These are phyloP conservation scores for Chaetoceros tenuissimus DNA, from an alignment of 108 stramenopile genomes.

Conservation along the genomic window DNA sequence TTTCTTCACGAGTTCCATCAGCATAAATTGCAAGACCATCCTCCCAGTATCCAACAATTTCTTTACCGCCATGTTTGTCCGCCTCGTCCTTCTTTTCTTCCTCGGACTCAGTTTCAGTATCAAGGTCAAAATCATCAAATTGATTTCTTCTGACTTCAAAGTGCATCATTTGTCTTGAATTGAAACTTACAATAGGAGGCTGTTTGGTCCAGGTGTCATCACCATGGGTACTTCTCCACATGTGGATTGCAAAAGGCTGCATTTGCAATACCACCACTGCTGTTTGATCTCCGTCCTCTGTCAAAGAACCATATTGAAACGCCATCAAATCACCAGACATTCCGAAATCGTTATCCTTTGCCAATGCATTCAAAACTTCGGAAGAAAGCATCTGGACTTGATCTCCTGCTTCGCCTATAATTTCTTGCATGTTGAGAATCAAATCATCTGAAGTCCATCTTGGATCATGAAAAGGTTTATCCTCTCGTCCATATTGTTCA, in stretches of 20 bases:
- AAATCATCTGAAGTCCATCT: constrained; percentile 80
- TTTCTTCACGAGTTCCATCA: constrained; percentile 78
- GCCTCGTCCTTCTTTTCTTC: constrained; percentile 20
- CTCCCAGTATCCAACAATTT: constrained; percentile 89
- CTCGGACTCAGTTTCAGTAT: constrained; percentile 17
- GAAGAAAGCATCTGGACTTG: constrained; percentile 14
- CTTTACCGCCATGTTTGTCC: constrained; percentile 56
- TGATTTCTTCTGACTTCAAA: constrained; percentile 70
- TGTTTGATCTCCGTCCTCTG: constrained; percentile 8
- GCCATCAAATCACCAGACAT: too few relatives aligned
- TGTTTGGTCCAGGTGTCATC: neutral
- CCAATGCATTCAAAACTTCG: constrained; percentile 2
- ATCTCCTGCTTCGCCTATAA: constrained; percentile 4
- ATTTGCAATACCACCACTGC: constrained; percentile 51
- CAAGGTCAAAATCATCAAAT: constrained; percentile 14
- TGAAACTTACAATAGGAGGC: constrained; percentile 57
- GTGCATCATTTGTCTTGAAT: constrained; percentile 59
- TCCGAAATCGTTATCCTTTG: constrained; percentile 17
- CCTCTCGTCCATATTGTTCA: constrained; percentile 44
- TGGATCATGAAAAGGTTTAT: constrained; percentile 22
- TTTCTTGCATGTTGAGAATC: constrained; percentile 61
- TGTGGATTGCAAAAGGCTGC: constrained; percentile 55
- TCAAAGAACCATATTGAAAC: constrained; percentile 12
- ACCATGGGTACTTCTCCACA: constrained; percentile 17
- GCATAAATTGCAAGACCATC: constrained; percentile 88